Base-by-base conservation (phyloP, 1,139 yeast species). In the Kodamaea suecica region DNA sequence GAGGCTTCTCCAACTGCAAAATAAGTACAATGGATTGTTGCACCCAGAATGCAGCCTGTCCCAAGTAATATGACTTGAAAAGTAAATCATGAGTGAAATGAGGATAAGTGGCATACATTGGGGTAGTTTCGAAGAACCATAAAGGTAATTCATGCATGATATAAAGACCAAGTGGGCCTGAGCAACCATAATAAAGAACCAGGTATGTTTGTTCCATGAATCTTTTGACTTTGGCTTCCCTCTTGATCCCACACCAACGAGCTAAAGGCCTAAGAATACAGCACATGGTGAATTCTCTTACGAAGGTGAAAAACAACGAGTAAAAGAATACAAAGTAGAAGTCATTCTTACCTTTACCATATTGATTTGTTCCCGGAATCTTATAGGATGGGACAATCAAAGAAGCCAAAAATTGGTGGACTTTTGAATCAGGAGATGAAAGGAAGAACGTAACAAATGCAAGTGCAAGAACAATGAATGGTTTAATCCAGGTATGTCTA, bases 1-100 rank as follows among this genome's bases (percentile, higher is more conserved):
- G 76, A 38, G 97, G 97, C 59, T 87, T 87, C 61, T 92, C 99
- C 43, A 92, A 73, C 59, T 85, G 95, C 46, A 94, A 69, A 37
- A 80, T 63, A 43, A 92, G 69, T 17, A 92, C 83, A 28, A 85
- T 78, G 1, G 94, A 82, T 62, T 92, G 98, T 64, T 92, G 99
- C 12, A 88, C 80, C 99, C 99, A 92, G 61, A 87, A 92, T 2
- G 97, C 85, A 5, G 97, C 97, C 65, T 92, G 98, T 27, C 87
- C 80, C 45, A 92, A 69, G 59, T 92, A 94, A 57, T 84, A 94
- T 12, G 79, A 57, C 64, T 92, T 92, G 65, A 84, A 84, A 42
- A 73, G 66, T 42, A 70, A 72, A 39, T 77, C 81, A 54, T 85
- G 88, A 25, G 84, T 72, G 43, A 76, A 71, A 63, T 94, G 97